These are phyloP conservation scores for Musa troglodytarum DNA, from an alignment of 176 grass and related monocot species.

Conservation along the genomic window DNA sequence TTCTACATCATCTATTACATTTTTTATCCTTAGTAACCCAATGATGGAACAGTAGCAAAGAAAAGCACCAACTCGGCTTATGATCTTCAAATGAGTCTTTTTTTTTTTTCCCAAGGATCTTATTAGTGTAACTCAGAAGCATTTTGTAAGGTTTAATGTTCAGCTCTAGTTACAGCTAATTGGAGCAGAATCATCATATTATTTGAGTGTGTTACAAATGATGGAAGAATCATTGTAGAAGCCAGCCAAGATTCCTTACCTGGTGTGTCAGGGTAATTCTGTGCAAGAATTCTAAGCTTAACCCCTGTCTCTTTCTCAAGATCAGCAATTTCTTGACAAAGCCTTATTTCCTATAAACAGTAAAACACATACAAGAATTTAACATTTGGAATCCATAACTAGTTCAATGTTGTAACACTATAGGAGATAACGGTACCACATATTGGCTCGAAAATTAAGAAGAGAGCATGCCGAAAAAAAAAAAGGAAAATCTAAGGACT, in stretches of 20 bases:
- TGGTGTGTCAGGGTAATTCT: slow-evolving; percentile 91
- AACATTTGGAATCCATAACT: neutral
- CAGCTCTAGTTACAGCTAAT: neutral
- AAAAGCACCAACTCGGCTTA: neutral
- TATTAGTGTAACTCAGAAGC: neutral
- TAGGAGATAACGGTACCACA: neutral
- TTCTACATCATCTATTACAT: neutral
- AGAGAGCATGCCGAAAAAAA: neutral
- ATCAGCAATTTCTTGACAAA: slow-evolving; percentile 69
- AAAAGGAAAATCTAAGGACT: neutral
- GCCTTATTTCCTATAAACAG: slow-evolving; percentile 49
- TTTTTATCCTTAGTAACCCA: neutral
- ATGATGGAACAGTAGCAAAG: neutral
- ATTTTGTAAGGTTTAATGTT: neutral
- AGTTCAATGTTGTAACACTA: neutral
- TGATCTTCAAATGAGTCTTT: neutral
- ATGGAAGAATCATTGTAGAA: neutral
- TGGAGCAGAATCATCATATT: neutral
- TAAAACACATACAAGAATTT: neutral
- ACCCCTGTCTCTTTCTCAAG: slow-evolving; percentile 89
- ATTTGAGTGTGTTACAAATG: neutral
- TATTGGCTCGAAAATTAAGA: neutral
- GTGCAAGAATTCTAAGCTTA: slow-evolving; percentile 87
- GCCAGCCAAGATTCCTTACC: slow-evolving; percentile 30
- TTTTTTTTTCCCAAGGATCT: neutral